Evolutionary conservation across 371 early-diverging fungal species (phyloP), one percentile per base, ranked within the genome.

Genomic region (Chytridium lagenaria): DNA sequence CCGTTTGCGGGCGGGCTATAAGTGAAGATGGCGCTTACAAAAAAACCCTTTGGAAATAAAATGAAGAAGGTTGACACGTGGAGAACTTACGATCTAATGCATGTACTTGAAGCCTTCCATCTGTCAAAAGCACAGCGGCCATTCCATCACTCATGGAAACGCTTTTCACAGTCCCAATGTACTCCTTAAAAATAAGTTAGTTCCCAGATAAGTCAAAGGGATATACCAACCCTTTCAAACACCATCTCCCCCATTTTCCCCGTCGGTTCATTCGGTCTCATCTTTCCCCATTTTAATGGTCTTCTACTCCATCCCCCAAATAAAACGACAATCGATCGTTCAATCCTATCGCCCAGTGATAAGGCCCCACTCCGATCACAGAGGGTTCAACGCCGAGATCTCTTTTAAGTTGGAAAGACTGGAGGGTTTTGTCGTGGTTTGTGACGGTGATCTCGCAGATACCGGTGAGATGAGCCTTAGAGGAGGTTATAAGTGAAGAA

Each of bases 341-440:
- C 39, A 70, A 36, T 15, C 78, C 80, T 23, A 57, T 71, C 1
- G 67, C 78, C 61, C 67, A 72, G 72, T 82, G 76, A 22, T 50
- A 59, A 7, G 74, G 81, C 10, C 85, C 85, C 28, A 85, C 66
- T 15, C 78, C 80, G 1, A 85, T 55, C 1, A 76, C n/a, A 10
- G 75, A 67, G 15, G 83, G 83, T 69, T 85, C 85, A n/a, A 80
- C 23, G 19, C 77, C 79, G 2, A 81, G 55, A 38, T 76, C 76
- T 64, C 70, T 73, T 36, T 73, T 78, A 37, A 74, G 64, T 34
- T 34, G 75, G 63, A 63, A 67, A 7, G 76, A 50, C 65, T 69
- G 36, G 37, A 63, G 59, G 50, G 64, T 67, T 68, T 65, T 71
- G 50, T 71, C 67, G n/a, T 71, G 77, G 50, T 68, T 66, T 22